Base-by-base conservation (phyloP, 2,329 filamentous ascomycete species). In the Xylariales sp. region DNA sequence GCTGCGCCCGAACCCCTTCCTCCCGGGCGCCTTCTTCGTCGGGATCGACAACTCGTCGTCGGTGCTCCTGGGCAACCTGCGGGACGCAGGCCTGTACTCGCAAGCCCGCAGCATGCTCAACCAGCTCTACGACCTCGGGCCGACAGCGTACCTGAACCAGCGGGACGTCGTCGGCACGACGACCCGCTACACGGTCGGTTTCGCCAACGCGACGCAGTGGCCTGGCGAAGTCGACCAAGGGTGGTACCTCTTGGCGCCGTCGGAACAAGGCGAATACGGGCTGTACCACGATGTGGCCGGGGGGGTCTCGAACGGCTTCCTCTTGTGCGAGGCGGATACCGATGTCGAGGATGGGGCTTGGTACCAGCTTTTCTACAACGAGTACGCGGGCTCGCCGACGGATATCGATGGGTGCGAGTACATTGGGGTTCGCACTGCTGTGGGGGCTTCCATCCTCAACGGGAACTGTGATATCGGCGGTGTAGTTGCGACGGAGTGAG, bases 381-480 rank as follows among this genome's bases (percentile, higher is more conserved):
- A 35, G 3, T 50, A 48, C 18, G 2, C 12, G 21, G 6, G 31
- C 10, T 14, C 9, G 4, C 42, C 49, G 1, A 31, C 22, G 1
- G 44, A 49, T 1, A 45, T 51, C 28, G 41, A 47, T 3, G 42
- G 33, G 2, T 53, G 51, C 28, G 51, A 54, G 43, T 46, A 27
- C 32, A 41, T 54, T 2, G 47, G 50, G 5, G 21, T 52, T 1
- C 39, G 46, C 24, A 51, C 50, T n/a, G 46, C 47, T 4, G 51
- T 52, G 16, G 48, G 45, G 9, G 27, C 51, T 14, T 45, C 32
- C 4, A 54, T 54, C 29, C 38, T 32, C 5, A 51, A 54, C 33
- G 51, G 51, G 1, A 45, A 22, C 11, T 54, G 51, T 29, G 43
- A 49, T 31, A 51, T 54, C 27, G 51, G 44, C 7, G 51, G 48